A percentile compares a stretch with the other conserved stretches of the same genome.
Evolutionary conservation across 176 grass and related monocot species (phyloP).

Genomic region (Eragrostis curvula): DNA sequence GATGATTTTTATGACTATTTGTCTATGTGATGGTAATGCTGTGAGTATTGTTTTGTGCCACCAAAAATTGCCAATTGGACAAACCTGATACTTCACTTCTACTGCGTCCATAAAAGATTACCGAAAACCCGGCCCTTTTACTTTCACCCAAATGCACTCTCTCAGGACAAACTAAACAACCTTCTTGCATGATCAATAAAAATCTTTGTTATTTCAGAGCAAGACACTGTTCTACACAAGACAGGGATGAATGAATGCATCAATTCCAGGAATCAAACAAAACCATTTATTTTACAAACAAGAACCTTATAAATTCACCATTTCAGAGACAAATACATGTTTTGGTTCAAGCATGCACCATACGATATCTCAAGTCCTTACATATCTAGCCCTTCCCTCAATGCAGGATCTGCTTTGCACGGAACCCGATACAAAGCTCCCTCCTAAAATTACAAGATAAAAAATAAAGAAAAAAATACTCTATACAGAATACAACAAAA

Average conservation of each 20-base stretch:
- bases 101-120: no score
- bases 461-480: slow-evolving; percentile 35
- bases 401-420: slow-evolving; percentile 75
- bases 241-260: background rate
- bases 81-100: background rate
- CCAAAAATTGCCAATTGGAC: no score
- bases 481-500: slow-evolving; percentile 12
- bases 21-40: no score
- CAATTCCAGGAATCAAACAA: background rate
- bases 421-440: slow-evolving; percentile 14
- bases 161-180: slow-evolving; percentile 86
- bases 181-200: slow-evolving; percentile 57
- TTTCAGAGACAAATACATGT: background rate
- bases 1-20: no score
- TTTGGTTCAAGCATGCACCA: background rate
- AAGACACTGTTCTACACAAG: slow-evolving; percentile 4
- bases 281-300: background rate
- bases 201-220: slow-evolving; percentile 8
- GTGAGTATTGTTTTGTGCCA: no score
- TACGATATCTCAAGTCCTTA: slow-evolving; percentile 35
- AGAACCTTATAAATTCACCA: background rate
- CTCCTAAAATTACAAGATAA: slow-evolving; percentile 50
- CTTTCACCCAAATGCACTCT: slow-evolving; percentile 87
- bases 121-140: slow-evolving; percentile 55
- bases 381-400: slow-evolving; percentile 97